A percentile compares a stretch with the other conserved stretches of the same genome.
Conservation (phyloP, 768 basidiomycete species). For the Hebeloma cylindrosporum region DNA sequence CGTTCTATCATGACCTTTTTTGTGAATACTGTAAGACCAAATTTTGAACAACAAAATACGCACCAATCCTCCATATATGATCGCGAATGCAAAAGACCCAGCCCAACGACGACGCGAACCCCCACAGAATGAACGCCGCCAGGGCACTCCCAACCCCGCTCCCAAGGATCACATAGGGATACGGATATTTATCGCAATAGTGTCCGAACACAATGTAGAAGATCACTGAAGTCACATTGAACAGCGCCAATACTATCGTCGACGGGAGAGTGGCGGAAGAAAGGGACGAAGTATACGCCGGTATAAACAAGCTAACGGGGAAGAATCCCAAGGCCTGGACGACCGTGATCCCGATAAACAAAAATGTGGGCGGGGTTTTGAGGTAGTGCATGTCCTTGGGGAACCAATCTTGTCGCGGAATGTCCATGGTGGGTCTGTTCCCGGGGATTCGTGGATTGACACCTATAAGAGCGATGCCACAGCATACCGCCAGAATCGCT, state of each 20-base stretch:
- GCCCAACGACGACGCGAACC: slow-evolving; percentile 4
- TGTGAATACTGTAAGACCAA: neutral
- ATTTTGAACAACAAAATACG: neutral
- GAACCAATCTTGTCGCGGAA: slow-evolving; percentile 3
- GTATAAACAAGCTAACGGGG: slow-evolving; percentile 9
- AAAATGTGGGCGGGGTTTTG: neutral
- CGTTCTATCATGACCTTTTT: neutral
- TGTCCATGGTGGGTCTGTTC: neutral
- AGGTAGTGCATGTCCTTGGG: neutral
- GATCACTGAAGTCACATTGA: slow-evolving; percentile 6
- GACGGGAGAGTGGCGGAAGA: slow-evolving; percentile 4
- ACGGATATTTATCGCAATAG: slow-evolving; percentile 4
- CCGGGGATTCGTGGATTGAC: slow-evolving; percentile 6
- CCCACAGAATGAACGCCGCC: slow-evolving; percentile 7
- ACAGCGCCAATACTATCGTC: slow-evolving; percentile 3
- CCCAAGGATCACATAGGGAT: slow-evolving; percentile 5
- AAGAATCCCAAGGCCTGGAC: slow-evolving; percentile 7
- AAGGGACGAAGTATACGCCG: slow-evolving; percentile 7
- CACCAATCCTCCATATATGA: slow-evolving; percentile 5
- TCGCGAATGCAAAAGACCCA: slow-evolving; percentile 7
- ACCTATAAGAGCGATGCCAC: neutral
- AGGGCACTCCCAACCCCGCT: slow-evolving; percentile 5
- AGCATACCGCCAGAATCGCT: neutral
- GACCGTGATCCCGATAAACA: neutral
- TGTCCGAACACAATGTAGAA: slow-evolving; percentile 7